Base-by-base conservation (phyloP, 1,139 yeast genomes). In the Spencermartinsiella ligniputridi region DNA sequence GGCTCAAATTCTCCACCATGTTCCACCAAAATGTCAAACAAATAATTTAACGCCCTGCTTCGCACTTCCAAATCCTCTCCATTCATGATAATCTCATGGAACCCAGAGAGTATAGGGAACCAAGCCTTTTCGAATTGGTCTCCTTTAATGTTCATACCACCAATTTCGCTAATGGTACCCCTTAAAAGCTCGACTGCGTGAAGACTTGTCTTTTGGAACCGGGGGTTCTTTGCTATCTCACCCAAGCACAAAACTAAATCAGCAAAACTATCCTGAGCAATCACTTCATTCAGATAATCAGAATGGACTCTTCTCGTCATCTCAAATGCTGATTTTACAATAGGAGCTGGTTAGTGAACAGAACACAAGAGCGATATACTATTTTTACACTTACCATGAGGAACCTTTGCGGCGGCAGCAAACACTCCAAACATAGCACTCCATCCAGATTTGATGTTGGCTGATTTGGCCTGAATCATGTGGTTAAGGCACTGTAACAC, bases 31-130 rank as follows among this genome's bases (percentile, higher is more conserved):
- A 87, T 75, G 53, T 86, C 94, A 67, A 94, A 94, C 69, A 92
- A 74, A 55, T 76, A 79, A 50, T 81, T 83, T 57, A 92, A 72
- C 0, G 97, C 96, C 46, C 90, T 73, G 0, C 97, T 86, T 55
- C 98, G 78, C 3, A 90, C 96, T 64, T 94, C 99, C 46, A 94
- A 70, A 64, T 94, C 98, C 50, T 85, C 90, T 3, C 96, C 96
- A 1, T 83, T 82, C 95, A 90, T 87, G 27, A 90, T 86, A 8
- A 92, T 84, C 53, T 85, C 89, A 60, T 89, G 89, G 65, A 88
- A 85, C 12, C 94, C 86, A 54, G 76, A 79, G 49, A 90, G 67
- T n/a, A 89, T 74, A 1, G 97, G 96, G 68, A 84, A 86, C 88
- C 88, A 82, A 21, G 77, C 67, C 29, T 46, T 49, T 24, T 47